These are phyloP conservation scores for Gaertneriomyces sp. DNA, from an alignment of 192 early-diverging fungal genomes.

Conservation along the genomic window DNA sequence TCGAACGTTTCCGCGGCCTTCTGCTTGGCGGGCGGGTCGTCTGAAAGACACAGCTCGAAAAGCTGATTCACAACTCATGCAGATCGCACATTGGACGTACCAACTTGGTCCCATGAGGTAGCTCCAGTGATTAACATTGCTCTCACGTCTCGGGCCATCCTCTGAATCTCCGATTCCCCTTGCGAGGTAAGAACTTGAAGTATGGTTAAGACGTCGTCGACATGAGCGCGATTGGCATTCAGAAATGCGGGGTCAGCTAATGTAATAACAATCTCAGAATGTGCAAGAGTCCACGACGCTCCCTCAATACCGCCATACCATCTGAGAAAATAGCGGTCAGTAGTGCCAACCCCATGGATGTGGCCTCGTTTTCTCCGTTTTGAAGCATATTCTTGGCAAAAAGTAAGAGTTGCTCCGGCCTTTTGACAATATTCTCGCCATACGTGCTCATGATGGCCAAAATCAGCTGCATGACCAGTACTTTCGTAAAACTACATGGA, in stretches of 20 bases:
- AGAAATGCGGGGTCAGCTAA: background rate
- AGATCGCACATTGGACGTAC: background rate
- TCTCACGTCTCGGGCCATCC: slow-evolving; percentile 32
- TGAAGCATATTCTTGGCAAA: slow-evolving; percentile 31
- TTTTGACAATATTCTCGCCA: slow-evolving; percentile 71
- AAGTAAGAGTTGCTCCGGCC: slow-evolving; percentile 67
- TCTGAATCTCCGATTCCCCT: slow-evolving; percentile 22
- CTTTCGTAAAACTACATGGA: background rate
- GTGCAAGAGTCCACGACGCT: no score
- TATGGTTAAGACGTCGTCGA: slow-evolving; percentile 32
- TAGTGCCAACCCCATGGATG: slow-evolving; percentile 18
- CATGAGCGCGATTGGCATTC: slow-evolving; percentile 7
- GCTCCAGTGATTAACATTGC: slow-evolving; percentile 25
- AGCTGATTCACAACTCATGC: background rate
- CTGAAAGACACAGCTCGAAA: background rate
- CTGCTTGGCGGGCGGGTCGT: background rate
- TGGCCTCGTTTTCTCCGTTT: slow-evolving; percentile 20
- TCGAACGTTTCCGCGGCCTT: slow-evolving; percentile 57
- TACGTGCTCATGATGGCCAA: slow-evolving; percentile 64
- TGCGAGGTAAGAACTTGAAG: slow-evolving; percentile 35
- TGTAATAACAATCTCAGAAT: no score
- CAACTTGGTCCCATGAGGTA: background rate
- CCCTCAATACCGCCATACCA: background rate
- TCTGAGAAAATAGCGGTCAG: slow-evolving; percentile 17
- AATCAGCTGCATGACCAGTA: slow-evolving; percentile 47